These are phyloP conservation scores for Ramalina intermedia DNA, from an alignment of 495 filamentous ascomycete genomes.

Conservation along the genomic window DNA sequence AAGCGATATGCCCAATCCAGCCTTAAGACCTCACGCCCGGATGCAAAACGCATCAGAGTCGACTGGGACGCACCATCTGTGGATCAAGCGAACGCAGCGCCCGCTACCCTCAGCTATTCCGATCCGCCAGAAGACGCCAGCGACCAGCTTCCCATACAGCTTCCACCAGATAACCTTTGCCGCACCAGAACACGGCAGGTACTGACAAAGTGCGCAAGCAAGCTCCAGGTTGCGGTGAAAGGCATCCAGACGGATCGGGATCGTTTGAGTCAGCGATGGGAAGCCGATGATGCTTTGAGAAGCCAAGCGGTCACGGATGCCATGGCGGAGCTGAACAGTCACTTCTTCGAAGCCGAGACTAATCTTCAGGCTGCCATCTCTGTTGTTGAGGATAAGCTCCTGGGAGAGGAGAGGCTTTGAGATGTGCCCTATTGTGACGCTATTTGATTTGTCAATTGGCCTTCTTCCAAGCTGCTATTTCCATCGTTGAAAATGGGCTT, in stretches of 20 bases:
- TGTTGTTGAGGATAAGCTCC: not conserved
- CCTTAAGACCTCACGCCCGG: too few relatives aligned
- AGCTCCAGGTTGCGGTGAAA: slow-evolving; percentile 1
- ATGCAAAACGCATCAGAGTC: too few relatives aligned
- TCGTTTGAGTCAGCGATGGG: slow-evolving; percentile 7
- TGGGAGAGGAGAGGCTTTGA: too few relatives aligned
- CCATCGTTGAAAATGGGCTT: not conserved
- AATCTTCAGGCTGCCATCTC: slow-evolving; percentile 4
- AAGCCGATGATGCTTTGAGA: slow-evolving; percentile 6
- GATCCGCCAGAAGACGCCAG: too few relatives aligned
- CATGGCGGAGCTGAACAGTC: slow-evolving; percentile 3
- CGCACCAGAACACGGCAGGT: not conserved
- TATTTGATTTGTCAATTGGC: too few relatives aligned
- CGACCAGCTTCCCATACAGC: too few relatives aligned
- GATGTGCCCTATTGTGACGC: too few relatives aligned
- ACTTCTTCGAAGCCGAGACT: slow-evolving; percentile 5
- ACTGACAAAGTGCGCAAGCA: slow-evolving; percentile 5
- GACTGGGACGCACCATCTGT: too few relatives aligned
- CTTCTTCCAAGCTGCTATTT: slow-evolving; percentile 1
- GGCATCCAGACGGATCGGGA: not conserved
- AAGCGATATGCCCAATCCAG: too few relatives aligned
- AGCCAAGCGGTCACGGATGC: slow-evolving; percentile 4
- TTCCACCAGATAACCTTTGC: too few relatives aligned
- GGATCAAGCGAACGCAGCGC: too few relatives aligned
- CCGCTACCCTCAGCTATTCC: too few relatives aligned